phyloP scores from a whole-genome alignment of 805 yeast genomes.

The Wickerhamiella musiphila region DNA sequence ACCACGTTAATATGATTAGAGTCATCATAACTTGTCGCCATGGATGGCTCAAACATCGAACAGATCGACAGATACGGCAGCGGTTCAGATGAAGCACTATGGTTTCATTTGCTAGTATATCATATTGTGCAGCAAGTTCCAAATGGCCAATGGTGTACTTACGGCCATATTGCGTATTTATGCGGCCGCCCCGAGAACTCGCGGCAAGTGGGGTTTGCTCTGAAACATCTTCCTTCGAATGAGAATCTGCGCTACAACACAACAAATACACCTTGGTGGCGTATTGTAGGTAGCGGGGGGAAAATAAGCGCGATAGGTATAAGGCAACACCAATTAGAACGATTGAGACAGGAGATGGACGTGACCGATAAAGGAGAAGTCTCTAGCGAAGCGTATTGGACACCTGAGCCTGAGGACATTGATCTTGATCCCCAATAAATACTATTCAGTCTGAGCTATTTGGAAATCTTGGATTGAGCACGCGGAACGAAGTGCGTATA shows the following conservation, averaged over 20 bases:
- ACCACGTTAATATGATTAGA: too few species aligned
- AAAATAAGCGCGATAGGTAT: constrained; percentile 34
- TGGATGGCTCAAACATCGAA: too few species aligned
- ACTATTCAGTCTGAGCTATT: too few species aligned
- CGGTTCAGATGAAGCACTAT: constrained; percentile 29
- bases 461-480: too few species aligned
- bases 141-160: constrained; percentile 45
- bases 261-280: constrained; percentile 59
- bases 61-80: constrained; percentile 11
- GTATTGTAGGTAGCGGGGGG: constrained; percentile 52
- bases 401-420: constrained; percentile 27
- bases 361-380: constrained; percentile 22
- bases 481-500: too few species aligned
- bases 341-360: constrained; percentile 30
- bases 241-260: constrained; percentile 16
- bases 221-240: constrained; percentile 32
- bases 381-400: constrained; percentile 38
- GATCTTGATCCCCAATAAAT: constrained; percentile 1
- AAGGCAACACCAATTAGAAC: constrained; percentile 30
- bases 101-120: constrained; percentile 47
- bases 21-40: too few species aligned
- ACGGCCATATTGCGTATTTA: constrained; percentile 57
- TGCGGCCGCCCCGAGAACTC: constrained; percentile 47
- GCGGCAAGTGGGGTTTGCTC: constrained; percentile 56
- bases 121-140: constrained; percentile 38